Evolutionary conservation across 2,329 filamentous ascomycete genomes (phyloP).

Genomic region (Myriosclerotinia scirpicola): DNA sequence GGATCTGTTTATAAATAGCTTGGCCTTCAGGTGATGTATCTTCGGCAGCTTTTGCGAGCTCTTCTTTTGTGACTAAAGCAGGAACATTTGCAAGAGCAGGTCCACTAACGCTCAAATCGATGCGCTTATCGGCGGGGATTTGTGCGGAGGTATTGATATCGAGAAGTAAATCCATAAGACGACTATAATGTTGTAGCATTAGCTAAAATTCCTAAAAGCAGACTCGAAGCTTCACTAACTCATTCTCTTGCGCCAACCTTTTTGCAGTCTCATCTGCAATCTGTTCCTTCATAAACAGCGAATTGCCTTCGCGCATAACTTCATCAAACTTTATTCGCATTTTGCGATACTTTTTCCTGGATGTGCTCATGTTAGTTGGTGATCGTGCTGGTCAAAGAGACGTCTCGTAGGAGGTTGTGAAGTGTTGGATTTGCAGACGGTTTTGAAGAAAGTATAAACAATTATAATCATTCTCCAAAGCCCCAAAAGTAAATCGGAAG

Average conservation of each 20-base stretch:
- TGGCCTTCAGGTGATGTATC: constrained; percentile 35
- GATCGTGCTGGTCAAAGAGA: background rate
- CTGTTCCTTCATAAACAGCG: constrained; percentile 77
- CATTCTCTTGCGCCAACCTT: constrained; percentile 85
- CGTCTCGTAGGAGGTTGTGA: background rate
- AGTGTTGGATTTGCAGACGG: background rate
- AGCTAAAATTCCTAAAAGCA: constrained; percentile 13
- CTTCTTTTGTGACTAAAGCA: constrained; percentile 34
- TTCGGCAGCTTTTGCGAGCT: constrained; percentile 31
- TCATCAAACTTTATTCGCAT: constrained; percentile 78
- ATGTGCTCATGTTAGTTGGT: constrained; percentile 49
- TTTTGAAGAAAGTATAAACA: background rate
- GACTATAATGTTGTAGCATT: constrained; percentile 53
- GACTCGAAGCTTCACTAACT: constrained; percentile 57
- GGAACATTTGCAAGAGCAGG: constrained; percentile 33
- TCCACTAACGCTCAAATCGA: constrained; percentile 58
- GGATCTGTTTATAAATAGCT: constrained; percentile 36
- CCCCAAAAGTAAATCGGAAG: background rate
- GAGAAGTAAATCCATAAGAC: constrained; percentile 81
- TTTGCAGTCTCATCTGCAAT: constrained; percentile 78
- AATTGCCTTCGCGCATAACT: constrained; percentile 77
- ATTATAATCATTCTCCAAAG: too few relatives aligned
- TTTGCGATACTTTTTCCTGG: constrained; percentile 95
- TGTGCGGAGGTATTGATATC: constrained; percentile 85
- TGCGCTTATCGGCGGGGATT: constrained; percentile 71